Evolutionary conservation across 192 early-diverging fungal species (phyloP), one percentile per base, ranked within the genome.

Genomic region (Coemansia sp.): DNA sequence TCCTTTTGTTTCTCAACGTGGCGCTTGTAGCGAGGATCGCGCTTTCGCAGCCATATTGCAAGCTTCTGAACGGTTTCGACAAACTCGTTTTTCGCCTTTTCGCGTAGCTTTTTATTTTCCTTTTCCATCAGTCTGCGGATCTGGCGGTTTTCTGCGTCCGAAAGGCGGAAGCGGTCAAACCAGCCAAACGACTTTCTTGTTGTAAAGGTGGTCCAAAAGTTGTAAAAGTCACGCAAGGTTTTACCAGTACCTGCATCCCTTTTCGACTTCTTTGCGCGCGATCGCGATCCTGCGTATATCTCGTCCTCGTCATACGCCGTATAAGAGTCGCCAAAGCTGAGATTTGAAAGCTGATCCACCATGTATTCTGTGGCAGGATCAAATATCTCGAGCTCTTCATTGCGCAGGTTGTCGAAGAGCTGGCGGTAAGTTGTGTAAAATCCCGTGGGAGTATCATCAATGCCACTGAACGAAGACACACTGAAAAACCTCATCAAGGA

Each of bases 161-260:
- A 82, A 4, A 94, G 85, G 11, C 89, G 82, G 79, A 89, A 94
- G 64, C 95, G 90, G 79, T 99, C 97, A 56, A 85, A 85, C 97
- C 97, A 99, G 38, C 86, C 85, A 68, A 98, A 99, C n/a, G 89
- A 91, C 78, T 98, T 98, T 65, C 81, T 74, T 13, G 90, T 87
- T 1, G 90, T 77, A 70, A 98, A 99, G 16, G 87, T 89, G 32
- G 87, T 75, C 87, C 93, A 99, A 40, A 89, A 86, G 45, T 81
- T 87, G 75, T 95, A 95, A 64, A 94, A 94, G 48, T 90, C 88
- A 38, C 86, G 82, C 53, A 89, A 57, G 5, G 81, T 86, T 11
- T 65, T 61, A 47, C 67, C 67, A 1, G 69, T 76, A 60, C 53
- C 70, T 18, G 42, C 64, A 32, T 57, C 48, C 21, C 50, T 48